Base-by-base conservation (phyloP, 2,329 filamentous ascomycete species). In the Xylaria arbuscula region DNA sequence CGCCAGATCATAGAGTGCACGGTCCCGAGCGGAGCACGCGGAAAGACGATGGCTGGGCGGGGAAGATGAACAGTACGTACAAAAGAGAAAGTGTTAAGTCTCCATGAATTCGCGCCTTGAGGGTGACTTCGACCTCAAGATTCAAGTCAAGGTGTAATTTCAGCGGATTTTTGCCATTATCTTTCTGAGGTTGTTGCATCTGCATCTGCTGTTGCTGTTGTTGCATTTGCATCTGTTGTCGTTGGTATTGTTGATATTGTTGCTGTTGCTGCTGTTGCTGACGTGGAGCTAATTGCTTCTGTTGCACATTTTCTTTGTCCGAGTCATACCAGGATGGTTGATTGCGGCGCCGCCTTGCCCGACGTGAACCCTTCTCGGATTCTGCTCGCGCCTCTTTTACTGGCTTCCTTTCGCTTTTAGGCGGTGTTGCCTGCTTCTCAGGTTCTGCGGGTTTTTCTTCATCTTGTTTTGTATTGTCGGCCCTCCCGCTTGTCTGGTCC, bases 51-150 rank as follows among this genome's bases (percentile, higher is more conserved):
- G 59, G 72, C 13, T n/a, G 54, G 15, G 51, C 51, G 68, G 53
- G 72, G 71, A 68, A 71, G 58, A 55, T 51, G 59, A 48, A 53
- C 22, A 51, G 53, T 42, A 71, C 72, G 32, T 72, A 73, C 72
- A 73, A 71, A 34, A 73, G 70, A 8, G 72, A 64, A 4, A 73
- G 81, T 40, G 92, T 94, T 72, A 97, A 81, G 82, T 97, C 93
- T 76, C 93, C 93, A 75, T 94, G 90, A 72, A 96, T 94, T 80
- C 91, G 90, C 22, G 93, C 93, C 85, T 96, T 96, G 69, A 96
- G 86, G 75, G 93, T 91, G 70, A 96, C 92, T 80, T 96, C 93
- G 58, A 96, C 86, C 73, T 96, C 93, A 66, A 96, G 83, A 80
- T 96, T 96, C 65, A 94, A 84, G 76, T 96, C 93, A 24, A 96